Evolutionary conservation across 257 asterid species (phyloP), one percentile per base, ranked within the genome.

Genomic region (Dorcoceras hygrometricum): DNA sequence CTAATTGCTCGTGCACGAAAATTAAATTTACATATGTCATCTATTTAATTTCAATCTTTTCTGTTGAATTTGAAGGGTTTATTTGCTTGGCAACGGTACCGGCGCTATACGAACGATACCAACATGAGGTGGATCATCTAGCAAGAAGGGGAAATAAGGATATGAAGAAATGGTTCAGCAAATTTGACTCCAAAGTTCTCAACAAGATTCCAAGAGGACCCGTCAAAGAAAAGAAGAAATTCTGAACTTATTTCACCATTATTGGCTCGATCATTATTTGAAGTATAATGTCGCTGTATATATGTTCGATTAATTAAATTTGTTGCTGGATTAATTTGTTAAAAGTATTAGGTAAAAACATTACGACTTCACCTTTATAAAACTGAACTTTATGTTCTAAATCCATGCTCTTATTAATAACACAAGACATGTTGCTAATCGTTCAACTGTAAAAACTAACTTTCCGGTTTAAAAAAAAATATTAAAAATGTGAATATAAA

Each of bases 121-220:
- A 85, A 39, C 12, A 66, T 23, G 96, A 90, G 74, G 90, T 93
- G 69, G 95, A 93, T 79, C 74, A 83, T 68, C 72, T 90, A 50
- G 87, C 88, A 64, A 74, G 73, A 11, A 79, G 74, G 32, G 94
- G 96, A 36, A 80, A 76, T 62, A 57, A 75, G 63, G 91, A 93
- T 46, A 67, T 83, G 75, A 85, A 81, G 87, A 86, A 73, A 78
- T 54, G 86, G 61, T 88, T 79, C 76, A 78, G 29, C 57, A 86
- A 84, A 72, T 43, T 86, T 34, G 98, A 89, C 58, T 32, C 82
- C 59, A 77, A 78, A 53, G 68, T 87, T 65, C 91, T 89, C 23
- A 82, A 79, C 82, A 89, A 87, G 95, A 92, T 89, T 80, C 97
- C 98, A 32, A 86, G 97, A 76, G 93, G 87, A 63, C 97, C 95